A percentile compares a stretch with the other conserved stretches of the same genome.
These are phyloP conservation scores for Nicotiana undulata DNA, from an alignment of 257 asterid genomes.

Conservation along the genomic window DNA sequence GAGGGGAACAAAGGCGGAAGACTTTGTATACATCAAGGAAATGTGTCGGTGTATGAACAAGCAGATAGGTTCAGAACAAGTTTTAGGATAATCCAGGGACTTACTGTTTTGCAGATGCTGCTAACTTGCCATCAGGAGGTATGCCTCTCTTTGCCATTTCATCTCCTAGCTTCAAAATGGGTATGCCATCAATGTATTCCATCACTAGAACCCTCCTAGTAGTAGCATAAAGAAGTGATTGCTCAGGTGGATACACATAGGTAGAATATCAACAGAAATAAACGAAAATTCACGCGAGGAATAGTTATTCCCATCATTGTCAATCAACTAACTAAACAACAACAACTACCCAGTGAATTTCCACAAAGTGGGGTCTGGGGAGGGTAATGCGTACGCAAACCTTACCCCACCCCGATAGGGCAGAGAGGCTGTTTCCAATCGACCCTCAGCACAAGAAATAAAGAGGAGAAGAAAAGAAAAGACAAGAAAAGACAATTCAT, in stretches of 20 bases:
- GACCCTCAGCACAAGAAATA: too few species aligned
- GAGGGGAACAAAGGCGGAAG: not conserved
- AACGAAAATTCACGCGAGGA: not conserved
- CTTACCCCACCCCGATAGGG: too few species aligned
- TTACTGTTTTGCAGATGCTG: slow-evolving; percentile 95
- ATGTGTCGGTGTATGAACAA: not conserved
- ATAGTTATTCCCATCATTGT: not conserved
- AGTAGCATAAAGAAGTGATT: slow-evolving; percentile 14
- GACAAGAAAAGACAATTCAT: too few species aligned
- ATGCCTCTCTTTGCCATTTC: slow-evolving; percentile 95
- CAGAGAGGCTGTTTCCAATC: too few species aligned
- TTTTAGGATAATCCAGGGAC: slow-evolving; percentile 42
- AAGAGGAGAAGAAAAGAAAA: too few species aligned
- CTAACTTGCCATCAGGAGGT: slow-evolving; percentile 79
- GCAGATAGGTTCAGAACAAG: slow-evolving; percentile 17
- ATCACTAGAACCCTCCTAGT: slow-evolving; percentile 82
- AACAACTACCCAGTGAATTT: too few species aligned
- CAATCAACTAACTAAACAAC: not conserved
- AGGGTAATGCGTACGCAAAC: too few species aligned
- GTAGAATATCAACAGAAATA: not conserved
- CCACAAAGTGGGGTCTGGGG: too few species aligned
- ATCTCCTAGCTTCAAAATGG: slow-evolving; percentile 86
- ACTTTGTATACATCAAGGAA: not conserved
- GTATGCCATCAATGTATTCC: slow-evolving; percentile 93
- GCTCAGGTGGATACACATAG: not conserved